Evolutionary conservation across 352 stramenopile genomes (phyloP), one percentile per base, ranked within the genome.

Genomic region (Pythium aristosporum): DNA sequence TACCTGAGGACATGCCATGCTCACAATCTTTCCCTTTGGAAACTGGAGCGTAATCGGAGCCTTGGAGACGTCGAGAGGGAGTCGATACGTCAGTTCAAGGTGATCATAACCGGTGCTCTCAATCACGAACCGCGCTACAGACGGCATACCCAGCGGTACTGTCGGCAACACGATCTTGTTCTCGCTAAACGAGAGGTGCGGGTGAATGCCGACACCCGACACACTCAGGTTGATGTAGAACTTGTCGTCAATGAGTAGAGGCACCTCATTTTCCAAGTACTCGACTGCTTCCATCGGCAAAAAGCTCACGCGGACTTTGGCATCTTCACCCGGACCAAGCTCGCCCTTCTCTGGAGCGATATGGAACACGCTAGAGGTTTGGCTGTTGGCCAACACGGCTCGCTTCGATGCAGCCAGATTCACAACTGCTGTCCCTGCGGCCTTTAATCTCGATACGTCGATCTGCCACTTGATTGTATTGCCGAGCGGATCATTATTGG

Each of bases 51-150:
- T 78, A 21, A 98, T 67, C 2, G 92, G 88, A 1, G 94, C 82
- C 36, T 88, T 87, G 1, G 84, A 65, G 0, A 89, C 67, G 55
- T 96, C 85, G 12, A 94, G 61, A 16, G 91, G 80, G 13, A 95
- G 52, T 5, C 88, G 78, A 59, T 96, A 90, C 10, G 77, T 83
- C 0, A 98, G 52, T 18, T 98, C 89, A 10, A 98, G 67, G 58
- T 96, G 83, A 21, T 97, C 91, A 70, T 97, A 98, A n/a, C 84
- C 86, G 0, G 80, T 91, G 68, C 95, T 97, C 13, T 84, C 70
- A 21, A 98, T 73, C 25, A 85, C 75, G 49, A 98, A 94, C 2
- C 61, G 57, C 3, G 74, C 79, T 1, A 66, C 68, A 10, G 86
- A 78, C 0, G 79, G 77, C 10, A 98, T 63, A 3, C 87, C 87